Evolutionary conservation across 805 yeast genomes (phyloP).

Genomic region (Pichia heedii): DNA sequence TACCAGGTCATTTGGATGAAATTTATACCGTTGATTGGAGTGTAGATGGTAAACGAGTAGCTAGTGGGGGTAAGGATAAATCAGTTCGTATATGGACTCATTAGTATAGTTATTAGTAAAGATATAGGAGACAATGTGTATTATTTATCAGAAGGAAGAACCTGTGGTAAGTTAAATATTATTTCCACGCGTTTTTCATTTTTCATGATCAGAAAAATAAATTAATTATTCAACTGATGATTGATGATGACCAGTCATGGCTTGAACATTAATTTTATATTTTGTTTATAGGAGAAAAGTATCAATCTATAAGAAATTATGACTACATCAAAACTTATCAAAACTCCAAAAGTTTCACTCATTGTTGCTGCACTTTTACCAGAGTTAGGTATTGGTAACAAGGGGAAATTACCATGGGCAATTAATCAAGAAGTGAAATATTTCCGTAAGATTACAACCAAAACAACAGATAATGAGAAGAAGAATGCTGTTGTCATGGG

Average conservation of each 20-base stretch:
- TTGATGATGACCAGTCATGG: too few relatives aligned
- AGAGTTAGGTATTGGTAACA: slow-evolving; percentile 71
- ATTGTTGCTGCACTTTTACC: slow-evolving; percentile 86
- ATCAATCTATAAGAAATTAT: too few relatives aligned
- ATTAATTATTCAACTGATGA: too few relatives aligned
- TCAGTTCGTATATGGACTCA: slow-evolving; percentile 92
- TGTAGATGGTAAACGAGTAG: slow-evolving; percentile 84
- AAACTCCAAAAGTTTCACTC: slow-evolving; percentile 38
- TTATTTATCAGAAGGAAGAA: too few relatives aligned
- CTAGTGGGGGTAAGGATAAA: slow-evolving; percentile 97
- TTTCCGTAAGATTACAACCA: slow-evolving; percentile 65
- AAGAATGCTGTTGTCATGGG: slow-evolving; percentile 90
- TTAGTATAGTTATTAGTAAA: slow-evolving; percentile 15
- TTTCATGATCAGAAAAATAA: too few relatives aligned
- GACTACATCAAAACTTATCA: slow-evolving; percentile 3
- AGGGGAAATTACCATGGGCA: slow-evolving; percentile 84
- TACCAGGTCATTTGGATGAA: slow-evolving; percentile 95
- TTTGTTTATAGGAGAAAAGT: too few relatives aligned
- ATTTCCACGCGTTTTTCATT: too few relatives aligned
- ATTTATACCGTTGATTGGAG: slow-evolving; percentile 98
- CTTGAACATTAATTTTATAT: too few relatives aligned
- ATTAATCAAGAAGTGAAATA: slow-evolving; percentile 77
- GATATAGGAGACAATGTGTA: too few relatives aligned
- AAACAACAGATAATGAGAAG: slow-evolving; percentile 24
- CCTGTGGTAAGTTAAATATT: too few relatives aligned